Conservation (phyloP, 2,329 filamentous ascomycete genomes). For the Aplosporella prunicola region DNA sequence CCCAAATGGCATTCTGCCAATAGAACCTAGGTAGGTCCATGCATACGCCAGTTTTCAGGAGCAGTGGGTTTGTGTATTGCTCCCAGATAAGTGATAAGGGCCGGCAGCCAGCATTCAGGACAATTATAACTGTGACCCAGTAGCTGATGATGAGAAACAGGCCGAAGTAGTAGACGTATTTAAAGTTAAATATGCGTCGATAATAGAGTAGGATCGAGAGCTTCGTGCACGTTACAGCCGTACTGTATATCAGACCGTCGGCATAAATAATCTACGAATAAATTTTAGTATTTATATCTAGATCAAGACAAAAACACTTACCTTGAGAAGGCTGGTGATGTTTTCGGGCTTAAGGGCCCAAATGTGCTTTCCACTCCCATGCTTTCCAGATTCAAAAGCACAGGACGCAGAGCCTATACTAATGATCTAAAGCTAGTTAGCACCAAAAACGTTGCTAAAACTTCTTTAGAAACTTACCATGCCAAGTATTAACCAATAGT, state of each 20-base stretch:
- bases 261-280: neutral
- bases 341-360: neutral
- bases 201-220: constrained; percentile 46
- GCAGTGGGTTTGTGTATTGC: constrained; percentile 20
- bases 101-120: constrained; percentile 32
- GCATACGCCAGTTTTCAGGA: constrained; percentile 32
- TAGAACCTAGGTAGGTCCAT: constrained; percentile 28
- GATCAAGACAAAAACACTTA: neutral
- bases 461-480: neutral
- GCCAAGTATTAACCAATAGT: neutral
- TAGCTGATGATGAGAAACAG: constrained; percentile 32
- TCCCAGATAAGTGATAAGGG: constrained; percentile 42
- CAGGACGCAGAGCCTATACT: neutral
- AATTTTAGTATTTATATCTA: neutral
- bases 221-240: constrained; percentile 46
- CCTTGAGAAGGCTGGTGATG: neutral
- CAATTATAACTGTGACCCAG: constrained; percentile 38
- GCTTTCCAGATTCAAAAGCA: neutral
- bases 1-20: constrained; percentile 38
- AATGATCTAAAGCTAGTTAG: neutral
- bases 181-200: constrained; percentile 46
- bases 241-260: constrained; percentile 33
- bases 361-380: neutral
- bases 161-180: constrained; percentile 33
- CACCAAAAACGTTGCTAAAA: neutral